phyloP scores from a whole-genome alignment of 331 rosid species.

The Telfairia occidentalis region DNA sequence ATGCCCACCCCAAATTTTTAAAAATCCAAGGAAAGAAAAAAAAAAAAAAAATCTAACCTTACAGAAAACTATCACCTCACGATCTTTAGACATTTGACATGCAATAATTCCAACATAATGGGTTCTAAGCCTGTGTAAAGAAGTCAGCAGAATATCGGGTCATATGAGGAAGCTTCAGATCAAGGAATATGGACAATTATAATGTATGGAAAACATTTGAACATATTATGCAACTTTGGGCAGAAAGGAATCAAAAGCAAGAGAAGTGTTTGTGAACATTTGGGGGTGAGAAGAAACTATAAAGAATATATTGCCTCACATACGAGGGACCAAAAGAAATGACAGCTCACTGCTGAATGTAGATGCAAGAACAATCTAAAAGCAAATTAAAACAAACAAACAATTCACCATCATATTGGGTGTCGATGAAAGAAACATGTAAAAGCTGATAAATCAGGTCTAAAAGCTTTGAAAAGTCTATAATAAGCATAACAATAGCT shows the following conservation, averaged over 20 bases:
- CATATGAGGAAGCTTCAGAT: neutral
- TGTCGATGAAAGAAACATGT: neutral
- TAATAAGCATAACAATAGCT: neutral
- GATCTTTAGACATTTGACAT: constrained; percentile 8
- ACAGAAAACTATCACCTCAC: constrained; percentile 16
- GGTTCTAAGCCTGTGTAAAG: constrained; percentile 25
- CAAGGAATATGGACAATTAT: neutral
- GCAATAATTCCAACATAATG: constrained; percentile 5
- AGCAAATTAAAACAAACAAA: neutral
- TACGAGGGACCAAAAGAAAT: neutral
- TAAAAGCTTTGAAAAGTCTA: neutral
- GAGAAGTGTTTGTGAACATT: neutral
- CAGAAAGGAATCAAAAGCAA: neutral
- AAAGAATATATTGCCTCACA: neutral
- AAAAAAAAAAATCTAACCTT: constrained; percentile 15
- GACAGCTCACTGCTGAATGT: neutral
- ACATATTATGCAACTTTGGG: neutral
- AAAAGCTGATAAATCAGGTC: neutral
- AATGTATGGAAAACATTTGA: neutral
- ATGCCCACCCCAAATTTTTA: neutral
- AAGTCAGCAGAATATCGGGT: neutral
- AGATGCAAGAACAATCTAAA: neutral
- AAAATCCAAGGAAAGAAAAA: neutral
- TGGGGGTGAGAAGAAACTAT: neutral
- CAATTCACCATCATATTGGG: neutral